These are phyloP conservation scores for Panicum hallii DNA, from an alignment of 202 grass and related monocot species.

Conservation along the genomic window DNA sequence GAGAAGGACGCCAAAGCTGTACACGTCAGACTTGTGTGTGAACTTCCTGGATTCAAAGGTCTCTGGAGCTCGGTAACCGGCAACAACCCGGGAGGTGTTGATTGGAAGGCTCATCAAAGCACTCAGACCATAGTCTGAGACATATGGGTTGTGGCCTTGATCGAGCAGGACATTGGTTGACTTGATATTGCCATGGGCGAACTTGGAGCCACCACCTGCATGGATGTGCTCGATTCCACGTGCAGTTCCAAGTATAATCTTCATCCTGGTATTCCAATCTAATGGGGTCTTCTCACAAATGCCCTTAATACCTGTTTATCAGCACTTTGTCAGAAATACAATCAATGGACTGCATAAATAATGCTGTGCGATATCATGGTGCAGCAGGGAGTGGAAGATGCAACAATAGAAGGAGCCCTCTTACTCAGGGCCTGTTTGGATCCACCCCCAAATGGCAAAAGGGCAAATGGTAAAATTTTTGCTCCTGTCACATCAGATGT, in stretches of 20 bases:
- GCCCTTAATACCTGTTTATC: conserved; percentile 69
- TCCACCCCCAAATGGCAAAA: no score
- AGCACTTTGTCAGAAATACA: conserved; percentile 43
- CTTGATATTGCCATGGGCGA: conserved; percentile 96
- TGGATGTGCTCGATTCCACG: conserved; percentile 80
- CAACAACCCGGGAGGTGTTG: conserved; percentile 56
- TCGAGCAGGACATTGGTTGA: conserved; percentile 87
- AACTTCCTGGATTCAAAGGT: conserved; percentile 82
- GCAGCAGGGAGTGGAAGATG: not conserved
- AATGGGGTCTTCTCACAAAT: conserved; percentile 59
- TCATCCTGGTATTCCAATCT: conserved; percentile 89
- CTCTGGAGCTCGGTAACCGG: conserved; percentile 85
- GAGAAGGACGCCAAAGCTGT: conserved; percentile 92
- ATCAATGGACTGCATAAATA: not conserved
- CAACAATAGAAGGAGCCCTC: not conserved
- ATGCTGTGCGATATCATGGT: not conserved
- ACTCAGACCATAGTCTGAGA: conserved; percentile 85
- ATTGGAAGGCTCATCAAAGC: conserved; percentile 70
- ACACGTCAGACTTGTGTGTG: conserved; percentile 90
- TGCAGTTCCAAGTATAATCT: conserved; percentile 80
- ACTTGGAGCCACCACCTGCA: conserved; percentile 73
- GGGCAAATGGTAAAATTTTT: no score
- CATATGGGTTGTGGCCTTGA: conserved; percentile 63
- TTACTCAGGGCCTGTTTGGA: no score
- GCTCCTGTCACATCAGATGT: no score